These are phyloP conservation scores for Tetrahymena elliotti DNA, from an alignment of 73 alveolate genomes.

Conservation along the genomic window DNA sequence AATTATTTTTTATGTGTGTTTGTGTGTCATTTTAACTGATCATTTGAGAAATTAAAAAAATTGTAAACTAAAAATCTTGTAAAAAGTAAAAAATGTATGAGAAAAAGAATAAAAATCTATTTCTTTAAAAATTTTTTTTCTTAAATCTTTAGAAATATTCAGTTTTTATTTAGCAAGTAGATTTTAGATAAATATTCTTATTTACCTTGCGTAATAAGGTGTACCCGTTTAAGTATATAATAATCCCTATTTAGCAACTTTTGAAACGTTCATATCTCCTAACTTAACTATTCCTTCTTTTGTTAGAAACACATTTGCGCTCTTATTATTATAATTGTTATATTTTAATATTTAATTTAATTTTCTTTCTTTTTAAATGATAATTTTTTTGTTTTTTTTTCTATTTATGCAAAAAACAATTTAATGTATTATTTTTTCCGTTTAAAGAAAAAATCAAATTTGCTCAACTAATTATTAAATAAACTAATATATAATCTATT, in stretches of 20 bases:
- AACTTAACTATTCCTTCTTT: conserved; percentile 78
- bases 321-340: conserved; percentile 8
- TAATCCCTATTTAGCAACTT: conserved; percentile 72
- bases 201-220: conserved; percentile 84
- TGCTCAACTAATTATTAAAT: not conserved
- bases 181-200: not conserved
- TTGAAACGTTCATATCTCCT: conserved; percentile 91
- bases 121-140: too few relatives aligned
- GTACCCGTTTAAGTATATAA: conserved; percentile 93
- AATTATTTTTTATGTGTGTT: too few relatives aligned
- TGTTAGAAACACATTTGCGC: conserved; percentile 81
- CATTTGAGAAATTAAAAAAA: too few relatives aligned
- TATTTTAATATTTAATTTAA: not conserved
- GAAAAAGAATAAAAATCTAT: too few relatives aligned
- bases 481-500: not conserved
- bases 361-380: not conserved
- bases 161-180: too few relatives aligned
- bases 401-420: not conserved
- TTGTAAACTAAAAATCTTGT: too few relatives aligned
- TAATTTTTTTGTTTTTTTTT: not conserved
- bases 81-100: too few relatives aligned
- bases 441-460: not conserved
- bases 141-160: too few relatives aligned
- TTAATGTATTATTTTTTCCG: not conserved
- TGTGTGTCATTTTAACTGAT: too few relatives aligned